Base-by-base conservation (phyloP, 495 filamentous ascomycete species). In the Penicillium steckii region DNA sequence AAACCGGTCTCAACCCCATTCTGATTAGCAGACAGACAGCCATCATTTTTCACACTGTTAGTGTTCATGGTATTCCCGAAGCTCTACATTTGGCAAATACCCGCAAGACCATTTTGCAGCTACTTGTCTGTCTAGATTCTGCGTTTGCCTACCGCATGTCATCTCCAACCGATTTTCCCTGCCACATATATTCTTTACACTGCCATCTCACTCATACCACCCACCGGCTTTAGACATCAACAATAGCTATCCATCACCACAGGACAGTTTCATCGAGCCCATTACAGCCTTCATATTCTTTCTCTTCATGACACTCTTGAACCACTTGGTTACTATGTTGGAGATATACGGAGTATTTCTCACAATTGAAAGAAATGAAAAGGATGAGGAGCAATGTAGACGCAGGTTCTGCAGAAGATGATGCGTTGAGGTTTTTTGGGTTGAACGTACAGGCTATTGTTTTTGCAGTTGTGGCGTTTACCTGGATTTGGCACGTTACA, bases 401-500 rank as follows among this genome's bases (percentile, higher is more conserved):
- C 4, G 10, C 26, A 27, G 26, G 10, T n/a, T n/a, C n/a, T 10
- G 26, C 5, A 17, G 17, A 25, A 8, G 26, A 22, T 9, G 33
- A 22, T 33, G 2, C 44, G 17, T 25, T 47, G 18, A 47, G 44
- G 32, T 21, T 19, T 10, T 47, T 18, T 25, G 44, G 44, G 10
- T 15, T 47, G 18, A 27, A 15, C 3, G 9, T 35, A 27, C 44
- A 47, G 15, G 25, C 44, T 32, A 12, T 47, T 32, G 27, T 47
- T 3, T 47, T 47, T 22, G 9, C 26, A 33, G 44, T 21, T 19
- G 10, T 47, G 13, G 25, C 44, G 21, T 47, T 47, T 47, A 33
- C 44, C 29, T 47, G 44, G 44, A 47, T 33, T 32, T 47, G 44
- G 44, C 44, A 27, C n/a, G 44, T 47, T 32, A 25, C 44, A 15